phyloP scores from a whole-genome alignment of 176 grass and related monocot species.

The Triticum urartu region DNA sequence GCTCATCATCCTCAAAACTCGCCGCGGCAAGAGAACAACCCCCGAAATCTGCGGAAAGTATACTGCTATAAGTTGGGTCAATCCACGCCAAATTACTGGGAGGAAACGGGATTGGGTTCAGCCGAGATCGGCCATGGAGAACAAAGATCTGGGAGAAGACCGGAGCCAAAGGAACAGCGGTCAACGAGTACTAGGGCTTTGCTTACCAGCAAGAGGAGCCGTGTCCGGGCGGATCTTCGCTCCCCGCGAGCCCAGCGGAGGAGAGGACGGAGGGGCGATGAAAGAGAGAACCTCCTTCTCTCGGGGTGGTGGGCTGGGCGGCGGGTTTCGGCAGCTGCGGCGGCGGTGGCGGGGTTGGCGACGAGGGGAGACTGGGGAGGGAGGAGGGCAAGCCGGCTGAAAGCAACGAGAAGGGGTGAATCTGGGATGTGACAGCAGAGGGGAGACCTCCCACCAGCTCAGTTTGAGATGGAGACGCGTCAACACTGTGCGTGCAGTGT shows the following conservation, averaged over 20 bases:
- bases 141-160: background rate
- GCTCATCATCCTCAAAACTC: constrained; percentile 3
- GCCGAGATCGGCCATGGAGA: background rate
- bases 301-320: background rate
- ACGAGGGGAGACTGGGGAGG: background rate
- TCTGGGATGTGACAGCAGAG: constrained; percentile 17
- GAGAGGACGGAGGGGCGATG: background rate
- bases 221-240: background rate
- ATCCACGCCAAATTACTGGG: background rate
- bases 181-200: constrained; percentile 2
- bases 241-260: background rate
- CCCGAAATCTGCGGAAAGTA: background rate
- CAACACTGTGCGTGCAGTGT: background rate
- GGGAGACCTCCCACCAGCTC: background rate
- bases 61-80: background rate
- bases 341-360: background rate
- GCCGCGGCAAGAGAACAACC: constrained; percentile 18
- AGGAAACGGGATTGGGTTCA: background rate
- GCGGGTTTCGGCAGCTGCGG: background rate
- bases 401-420: background rate
- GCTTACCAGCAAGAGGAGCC: background rate
- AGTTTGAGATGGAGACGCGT: background rate
- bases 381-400: background rate
- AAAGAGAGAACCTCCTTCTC: background rate
- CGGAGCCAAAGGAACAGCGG: background rate